phyloP scores from a whole-genome alignment of 164 flowering plant species.

The Sedum album region DNA sequence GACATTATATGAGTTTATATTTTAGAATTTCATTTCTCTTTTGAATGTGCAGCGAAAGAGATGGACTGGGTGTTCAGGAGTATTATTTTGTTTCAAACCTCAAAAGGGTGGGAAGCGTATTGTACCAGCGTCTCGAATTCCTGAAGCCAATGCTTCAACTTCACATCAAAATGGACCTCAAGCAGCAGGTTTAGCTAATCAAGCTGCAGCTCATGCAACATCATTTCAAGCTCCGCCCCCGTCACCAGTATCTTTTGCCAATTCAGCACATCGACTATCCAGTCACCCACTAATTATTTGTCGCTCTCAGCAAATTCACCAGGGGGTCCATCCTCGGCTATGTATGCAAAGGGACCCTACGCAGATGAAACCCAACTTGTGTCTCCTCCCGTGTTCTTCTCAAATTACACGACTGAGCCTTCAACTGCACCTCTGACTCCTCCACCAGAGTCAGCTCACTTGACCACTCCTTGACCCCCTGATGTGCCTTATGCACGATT shows the following conservation, averaged over 20 bases:
- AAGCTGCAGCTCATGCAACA: slow-evolving; percentile 40
- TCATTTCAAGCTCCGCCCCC: slow-evolving; percentile 30
- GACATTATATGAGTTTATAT: background rate
- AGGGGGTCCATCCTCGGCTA: slow-evolving; percentile 77
- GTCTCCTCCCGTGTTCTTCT: too few species aligned
- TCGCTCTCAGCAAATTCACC: slow-evolving; percentile 84
- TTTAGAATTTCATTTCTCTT: slow-evolving; percentile 11
- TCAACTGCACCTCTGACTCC: too few species aligned
- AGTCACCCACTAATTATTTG: slow-evolving; percentile 72
- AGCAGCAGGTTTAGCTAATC: slow-evolving; percentile 43
- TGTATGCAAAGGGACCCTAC: slow-evolving; percentile 94
- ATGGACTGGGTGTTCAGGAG: slow-evolving; percentile 78
- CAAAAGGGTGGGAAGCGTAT: slow-evolving; percentile 83
- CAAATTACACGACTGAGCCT: too few species aligned
- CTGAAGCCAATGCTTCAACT: slow-evolving; percentile 52
- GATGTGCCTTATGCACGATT: slow-evolving; percentile 94
- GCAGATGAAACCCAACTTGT: too few species aligned
- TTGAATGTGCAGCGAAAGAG: slow-evolving; percentile 48
- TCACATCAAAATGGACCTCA: slow-evolving; percentile 67
- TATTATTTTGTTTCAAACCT: slow-evolving; percentile 61
- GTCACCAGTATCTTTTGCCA: slow-evolving; percentile 75
- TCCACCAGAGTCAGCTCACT: slow-evolving; percentile 84
- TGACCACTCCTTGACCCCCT: slow-evolving; percentile 97
- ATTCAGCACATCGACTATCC: slow-evolving; percentile 91
- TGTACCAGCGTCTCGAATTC: slow-evolving; percentile 81